Percentiles rank a stretch among this genome's conserved stretches.
phyloP scores from a whole-genome alignment of 495 filamentous ascomycete species.

The Podospora didyma region DNA sequence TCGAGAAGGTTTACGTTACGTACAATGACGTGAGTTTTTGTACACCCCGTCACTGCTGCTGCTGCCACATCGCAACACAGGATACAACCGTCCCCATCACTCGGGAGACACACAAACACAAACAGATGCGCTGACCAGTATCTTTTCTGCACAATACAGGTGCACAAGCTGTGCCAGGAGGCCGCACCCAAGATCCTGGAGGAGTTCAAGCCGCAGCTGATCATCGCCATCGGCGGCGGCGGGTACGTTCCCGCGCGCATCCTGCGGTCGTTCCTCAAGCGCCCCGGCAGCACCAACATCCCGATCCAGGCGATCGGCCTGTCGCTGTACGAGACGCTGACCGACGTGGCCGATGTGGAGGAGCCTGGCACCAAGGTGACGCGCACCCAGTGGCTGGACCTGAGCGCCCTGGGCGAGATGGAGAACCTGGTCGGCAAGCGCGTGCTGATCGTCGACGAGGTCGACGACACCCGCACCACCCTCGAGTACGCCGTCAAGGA shows the following conservation, averaged over 20 bases:
- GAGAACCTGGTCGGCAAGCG: constrained; percentile 92
- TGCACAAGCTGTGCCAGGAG: constrained; percentile 93
- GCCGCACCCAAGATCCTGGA: constrained; percentile 76
- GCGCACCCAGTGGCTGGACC: constrained; percentile 96
- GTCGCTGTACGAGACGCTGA: constrained; percentile 88
- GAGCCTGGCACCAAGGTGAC: constrained; percentile 87
- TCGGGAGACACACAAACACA: neutral
- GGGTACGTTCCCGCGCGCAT: constrained; percentile 97
- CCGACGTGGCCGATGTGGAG: constrained; percentile 57
- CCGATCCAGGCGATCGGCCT: constrained; percentile 99
- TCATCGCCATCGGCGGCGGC: constrained; percentile 97
- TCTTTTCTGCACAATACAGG: constrained; percentile 47
- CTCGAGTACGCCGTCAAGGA: constrained; percentile 95
- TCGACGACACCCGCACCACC: constrained; percentile 96
- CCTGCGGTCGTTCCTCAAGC: constrained; percentile 95
- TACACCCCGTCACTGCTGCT: too few species aligned
- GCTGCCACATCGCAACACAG: neutral
- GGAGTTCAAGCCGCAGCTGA: constrained; percentile 85
- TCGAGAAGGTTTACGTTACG: constrained; percentile 86
- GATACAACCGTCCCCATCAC: neutral
- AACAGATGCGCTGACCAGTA: too few species aligned
- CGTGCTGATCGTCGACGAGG: constrained; percentile 97
- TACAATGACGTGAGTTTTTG: constrained; percentile 79
- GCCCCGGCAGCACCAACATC: constrained; percentile 83
- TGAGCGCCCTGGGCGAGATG: constrained; percentile 80